These are phyloP conservation scores for Candida chilensis DNA, from an alignment of 805 yeast genomes.

Conservation along the genomic window DNA sequence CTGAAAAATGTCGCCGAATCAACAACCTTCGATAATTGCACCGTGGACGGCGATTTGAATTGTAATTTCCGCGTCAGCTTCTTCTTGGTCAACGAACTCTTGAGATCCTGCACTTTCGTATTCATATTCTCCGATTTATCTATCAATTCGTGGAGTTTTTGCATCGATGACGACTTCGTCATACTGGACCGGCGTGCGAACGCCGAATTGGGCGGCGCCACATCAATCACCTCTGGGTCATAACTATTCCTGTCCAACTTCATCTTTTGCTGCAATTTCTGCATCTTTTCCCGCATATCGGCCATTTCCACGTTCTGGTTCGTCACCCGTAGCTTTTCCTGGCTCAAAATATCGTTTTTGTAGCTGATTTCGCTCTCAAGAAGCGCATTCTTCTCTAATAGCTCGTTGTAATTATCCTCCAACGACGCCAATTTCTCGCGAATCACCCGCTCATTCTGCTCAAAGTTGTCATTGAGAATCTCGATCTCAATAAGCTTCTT, in stretches of 20 bases:
- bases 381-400: slow-evolving; percentile 26
- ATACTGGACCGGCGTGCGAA: no score
- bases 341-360: slow-evolving; percentile 11
- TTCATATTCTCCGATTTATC: slow-evolving; percentile 1
- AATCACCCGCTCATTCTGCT: slow-evolving; percentile 26
- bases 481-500: slow-evolving; percentile 27
- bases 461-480: slow-evolving; percentile 31
- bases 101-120: neutral
- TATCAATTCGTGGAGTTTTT: neutral
- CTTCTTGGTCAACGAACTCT: neutral
- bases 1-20: no score
- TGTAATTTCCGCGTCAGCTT: neutral
- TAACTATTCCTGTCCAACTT: neutral
- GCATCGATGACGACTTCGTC: slow-evolving; percentile 1
- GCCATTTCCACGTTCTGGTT: neutral
- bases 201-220: neutral
- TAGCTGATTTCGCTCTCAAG: slow-evolving; percentile 24
- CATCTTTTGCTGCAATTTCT: neutral
- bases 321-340: slow-evolving; percentile 8
- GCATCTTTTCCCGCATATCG: neutral
- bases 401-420: slow-evolving; percentile 19
- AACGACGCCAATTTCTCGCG: slow-evolving; percentile 18
- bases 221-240: neutral
- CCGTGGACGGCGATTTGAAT: slow-evolving; percentile 1
- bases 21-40: neutral